Percentiles rank a stretch among this genome's conserved stretches.
phyloP scores from a whole-genome alignment of 257 asterid species.

The Nicotiana sylvestris region DNA sequence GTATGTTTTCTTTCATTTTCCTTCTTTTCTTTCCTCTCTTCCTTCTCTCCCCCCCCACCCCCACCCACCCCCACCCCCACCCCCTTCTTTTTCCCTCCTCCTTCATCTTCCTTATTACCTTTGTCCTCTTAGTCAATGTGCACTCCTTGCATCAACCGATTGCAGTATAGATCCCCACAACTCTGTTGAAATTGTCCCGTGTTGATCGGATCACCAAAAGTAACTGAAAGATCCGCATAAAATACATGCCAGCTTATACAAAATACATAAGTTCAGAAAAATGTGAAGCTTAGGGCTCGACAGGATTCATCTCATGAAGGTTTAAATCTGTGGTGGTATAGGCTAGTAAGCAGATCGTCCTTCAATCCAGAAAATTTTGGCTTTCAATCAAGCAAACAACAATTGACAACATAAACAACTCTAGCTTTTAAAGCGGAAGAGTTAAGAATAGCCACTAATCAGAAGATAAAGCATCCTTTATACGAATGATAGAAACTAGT shows the following conservation, averaged over 20 bases:
- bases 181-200: not conserved
- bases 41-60: too few species aligned
- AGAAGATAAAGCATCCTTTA: not conserved
- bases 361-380: not conserved
- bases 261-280: not conserved
- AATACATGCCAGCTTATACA: not conserved
- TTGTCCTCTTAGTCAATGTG: not conserved
- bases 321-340: not conserved
- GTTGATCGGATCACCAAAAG: not conserved
- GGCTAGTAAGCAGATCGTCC: not conserved
- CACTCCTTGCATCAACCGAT: not conserved
- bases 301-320: not conserved
- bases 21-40: not conserved
- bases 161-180: not conserved
- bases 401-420: not conserved
- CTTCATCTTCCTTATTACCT: not conserved
- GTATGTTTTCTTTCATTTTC: not conserved
- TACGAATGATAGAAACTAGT: not conserved
- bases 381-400: not conserved
- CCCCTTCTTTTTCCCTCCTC: not conserved
- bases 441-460: not conserved
- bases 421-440: not conserved
- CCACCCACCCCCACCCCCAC: accelerated
- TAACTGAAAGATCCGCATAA: not conserved
- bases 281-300: not conserved